Percentiles rank a stretch among this genome's conserved stretches.
Conservation (phyloP, 495 filamentous ascomycete genomes). For the Penicillium pulvis region DNA sequence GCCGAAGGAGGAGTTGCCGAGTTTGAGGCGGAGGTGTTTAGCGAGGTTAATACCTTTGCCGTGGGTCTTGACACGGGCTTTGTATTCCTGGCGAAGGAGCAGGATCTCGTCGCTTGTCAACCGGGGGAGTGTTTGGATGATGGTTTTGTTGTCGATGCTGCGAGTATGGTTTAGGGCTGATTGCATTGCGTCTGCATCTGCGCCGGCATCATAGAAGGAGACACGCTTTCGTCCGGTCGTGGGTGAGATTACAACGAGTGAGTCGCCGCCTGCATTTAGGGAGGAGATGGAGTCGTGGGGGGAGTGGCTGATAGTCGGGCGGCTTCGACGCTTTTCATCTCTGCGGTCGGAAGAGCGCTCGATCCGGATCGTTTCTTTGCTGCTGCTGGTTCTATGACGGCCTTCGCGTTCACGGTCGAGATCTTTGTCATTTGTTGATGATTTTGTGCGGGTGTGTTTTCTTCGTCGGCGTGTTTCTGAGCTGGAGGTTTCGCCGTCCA, state of each 20-base stretch:
- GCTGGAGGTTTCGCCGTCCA: slow-evolving; percentile 32
- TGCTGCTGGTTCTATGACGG: slow-evolving; percentile 11
- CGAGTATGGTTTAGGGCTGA: slow-evolving; percentile 71
- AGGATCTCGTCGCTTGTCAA: slow-evolving; percentile 85
- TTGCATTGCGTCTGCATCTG: slow-evolving; percentile 75
- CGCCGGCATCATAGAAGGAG: slow-evolving; percentile 72
- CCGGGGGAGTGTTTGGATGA: slow-evolving; percentile 82
- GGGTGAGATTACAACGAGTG: slow-evolving; percentile 35
- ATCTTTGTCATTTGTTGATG: slow-evolving; percentile 28
- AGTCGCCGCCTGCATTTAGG: slow-evolving; percentile 17
- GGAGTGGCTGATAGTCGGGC: slow-evolving; percentile 25
- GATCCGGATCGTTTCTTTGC: slow-evolving; percentile 29
- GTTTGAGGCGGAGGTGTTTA: slow-evolving; percentile 85
- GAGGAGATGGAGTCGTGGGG: slow-evolving; percentile 32
- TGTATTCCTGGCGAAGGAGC: slow-evolving; percentile 84
- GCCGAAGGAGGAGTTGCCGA: slow-evolving; percentile 74
- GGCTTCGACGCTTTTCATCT: slow-evolving; percentile 37
- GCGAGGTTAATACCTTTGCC: slow-evolving; percentile 90
- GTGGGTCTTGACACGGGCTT: slow-evolving; percentile 78
- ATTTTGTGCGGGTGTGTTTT: slow-evolving; percentile 33
- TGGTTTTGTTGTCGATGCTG: slow-evolving; percentile 63
- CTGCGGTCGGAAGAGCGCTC: slow-evolving; percentile 24
- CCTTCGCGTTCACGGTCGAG: background rate
- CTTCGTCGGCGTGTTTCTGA: slow-evolving; percentile 40
- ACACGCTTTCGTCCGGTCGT: slow-evolving; percentile 47